Base-by-base conservation (phyloP, 495 filamentous ascomycete genomes). In the Tuber brumale region DNA sequence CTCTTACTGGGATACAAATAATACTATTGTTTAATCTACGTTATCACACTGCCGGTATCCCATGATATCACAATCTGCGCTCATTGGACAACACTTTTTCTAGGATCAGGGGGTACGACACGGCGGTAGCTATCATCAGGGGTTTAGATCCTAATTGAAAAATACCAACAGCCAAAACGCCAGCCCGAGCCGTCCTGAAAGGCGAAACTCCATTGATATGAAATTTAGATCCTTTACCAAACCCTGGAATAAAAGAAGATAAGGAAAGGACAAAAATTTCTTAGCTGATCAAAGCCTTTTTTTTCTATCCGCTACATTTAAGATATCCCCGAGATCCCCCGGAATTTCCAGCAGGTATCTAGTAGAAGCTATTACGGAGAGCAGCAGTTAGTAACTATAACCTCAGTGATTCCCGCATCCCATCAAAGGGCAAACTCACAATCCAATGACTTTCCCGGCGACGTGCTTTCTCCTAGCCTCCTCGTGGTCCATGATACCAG, bases 401-500 rank as follows among this genome's bases (percentile, higher is more conserved):
- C 16, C n/a, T 5, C 0, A 39, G 21, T 23, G 12, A 74, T 57
- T 61, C 31, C 12, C 37, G 12, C 9, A 37, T 48, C 5, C 19
- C 35, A 12, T 21, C 41, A 9, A 19, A 73, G 41, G 41, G 72
- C n/a, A 7, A 46, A 74, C 77, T 78, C 42, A 82, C 81, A 83
- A 83, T 77, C 82, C 82, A 72, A 83, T 83, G 71, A 83, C 81
- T 75, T 83, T 83, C 77, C 82, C 82, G 73, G 82, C 81, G 31
- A 83, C 82, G 88, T 98, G 95, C 89, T 97, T 97, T 86, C 95
- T 89, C 85, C 95, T 90, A 76, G 95, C 95, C 90, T 99, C 95
- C 89, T 98, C 95, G 87, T 99, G 95, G 88, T 99, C 95, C 95
- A 99, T 98, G 85, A 99, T 98, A 85, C 95, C 96, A 75, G 95